Evolutionary conservation across 2,329 filamentous ascomycete species (phyloP).

Genomic region (Neoscytalidium dimidiatum): DNA sequence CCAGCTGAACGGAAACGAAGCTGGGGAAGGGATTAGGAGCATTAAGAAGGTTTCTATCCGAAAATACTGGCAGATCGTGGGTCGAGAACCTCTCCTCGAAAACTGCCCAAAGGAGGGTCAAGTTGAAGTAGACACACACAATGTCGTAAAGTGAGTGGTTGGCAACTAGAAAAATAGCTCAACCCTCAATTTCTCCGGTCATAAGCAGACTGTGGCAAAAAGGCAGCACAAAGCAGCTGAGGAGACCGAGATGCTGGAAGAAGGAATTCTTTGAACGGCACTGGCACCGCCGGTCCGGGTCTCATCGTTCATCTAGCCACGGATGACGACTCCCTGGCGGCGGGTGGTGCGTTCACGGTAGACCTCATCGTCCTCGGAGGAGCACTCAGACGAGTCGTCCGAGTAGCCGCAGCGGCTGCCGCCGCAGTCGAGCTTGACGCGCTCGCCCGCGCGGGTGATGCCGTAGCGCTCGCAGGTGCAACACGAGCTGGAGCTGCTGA

Average conservation of each 20-base stretch:
- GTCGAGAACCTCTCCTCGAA: constrained; percentile 16
- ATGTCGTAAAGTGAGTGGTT: constrained; percentile 1
- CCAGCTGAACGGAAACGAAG: constrained; percentile 14
- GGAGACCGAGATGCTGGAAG: neutral
- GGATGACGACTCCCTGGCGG: constrained; percentile 49
- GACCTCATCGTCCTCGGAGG: constrained; percentile 66
- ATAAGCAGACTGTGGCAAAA: neutral
- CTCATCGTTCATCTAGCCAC: constrained; percentile 26
- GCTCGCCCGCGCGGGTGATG: constrained; percentile 88
- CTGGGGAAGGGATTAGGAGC: constrained; percentile 11
- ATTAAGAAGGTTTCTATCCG: neutral
- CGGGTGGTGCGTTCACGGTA: constrained; percentile 55
- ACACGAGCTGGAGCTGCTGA: constrained; percentile 54
- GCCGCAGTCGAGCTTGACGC: constrained; percentile 95
- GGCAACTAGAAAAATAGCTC: neutral
- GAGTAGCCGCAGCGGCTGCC: constrained; percentile 83
- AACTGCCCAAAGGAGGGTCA: neutral
- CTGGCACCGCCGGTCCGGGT: neutral
- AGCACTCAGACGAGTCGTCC: constrained; percentile 70
- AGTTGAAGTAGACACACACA: constrained; percentile 7
- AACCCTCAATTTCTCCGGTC: neutral
- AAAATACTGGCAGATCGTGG: constrained; percentile 1
- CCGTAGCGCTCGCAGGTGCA: constrained; percentile 97
- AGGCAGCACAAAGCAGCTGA: constrained; percentile 8
- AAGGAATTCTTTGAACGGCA: neutral